Percentiles rank a stretch among this genome's conserved stretches.
Conservation (phyloP, 345 rosid species). For the Arabidopsis arenosa region DNA sequence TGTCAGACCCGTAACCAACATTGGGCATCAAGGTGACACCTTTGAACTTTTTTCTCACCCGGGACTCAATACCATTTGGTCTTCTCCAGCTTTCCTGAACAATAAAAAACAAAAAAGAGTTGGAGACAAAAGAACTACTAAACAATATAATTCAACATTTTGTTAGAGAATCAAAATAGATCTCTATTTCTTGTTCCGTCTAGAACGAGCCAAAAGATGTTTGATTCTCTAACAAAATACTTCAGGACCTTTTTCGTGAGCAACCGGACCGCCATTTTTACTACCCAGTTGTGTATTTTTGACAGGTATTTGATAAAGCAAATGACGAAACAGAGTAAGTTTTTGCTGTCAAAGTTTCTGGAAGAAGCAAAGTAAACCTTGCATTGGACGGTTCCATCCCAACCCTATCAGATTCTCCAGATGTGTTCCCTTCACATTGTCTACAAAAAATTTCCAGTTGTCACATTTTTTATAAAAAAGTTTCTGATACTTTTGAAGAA, state of each 20-base stretch:
- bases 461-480: too few relatives aligned
- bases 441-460: too few relatives aligned
- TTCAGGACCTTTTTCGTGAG: constrained; percentile 74
- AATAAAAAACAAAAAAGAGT: background rate
- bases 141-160: background rate
- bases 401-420: too few relatives aligned
- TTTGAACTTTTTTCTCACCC: constrained; percentile 84
- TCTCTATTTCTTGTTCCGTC: constrained; percentile 49
- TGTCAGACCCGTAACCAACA: constrained; percentile 82
- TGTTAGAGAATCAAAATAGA: background rate
- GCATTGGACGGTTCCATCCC: too few relatives aligned
- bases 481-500: too few relatives aligned
- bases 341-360: too few relatives aligned
- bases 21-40: constrained; percentile 87
- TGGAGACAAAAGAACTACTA: background rate
- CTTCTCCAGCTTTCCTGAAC: constrained; percentile 79
- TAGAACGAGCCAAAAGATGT: too few relatives aligned
- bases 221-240: constrained; percentile 8
- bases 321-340: too few relatives aligned
- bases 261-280: constrained; percentile 74
- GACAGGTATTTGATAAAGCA: too few relatives aligned
- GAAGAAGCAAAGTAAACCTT: too few relatives aligned
- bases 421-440: too few relatives aligned
- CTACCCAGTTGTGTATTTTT: background rate
- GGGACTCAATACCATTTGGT: constrained; percentile 88